Percentiles rank a stretch among this genome's conserved stretches.
These are phyloP conservation scores for Potentilla sterilis DNA, from an alignment of 306 rosid genomes.

Conservation along the genomic window DNA sequence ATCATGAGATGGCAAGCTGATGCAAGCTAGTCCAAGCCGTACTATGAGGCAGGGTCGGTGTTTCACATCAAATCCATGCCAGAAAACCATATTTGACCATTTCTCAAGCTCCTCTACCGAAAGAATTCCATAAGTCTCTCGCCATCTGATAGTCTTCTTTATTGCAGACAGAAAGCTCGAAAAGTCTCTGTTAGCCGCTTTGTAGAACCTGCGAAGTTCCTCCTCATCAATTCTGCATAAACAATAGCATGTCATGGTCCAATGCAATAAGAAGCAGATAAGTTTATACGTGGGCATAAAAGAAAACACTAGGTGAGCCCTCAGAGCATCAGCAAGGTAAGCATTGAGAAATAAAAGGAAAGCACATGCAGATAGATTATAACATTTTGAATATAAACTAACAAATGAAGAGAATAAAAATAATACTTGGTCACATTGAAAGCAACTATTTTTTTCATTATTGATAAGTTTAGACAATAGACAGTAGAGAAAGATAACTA, in stretches of 20 bases:
- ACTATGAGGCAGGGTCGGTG: conserved; percentile 74
- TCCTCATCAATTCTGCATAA: conserved; percentile 72
- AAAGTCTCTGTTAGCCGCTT: conserved; percentile 63
- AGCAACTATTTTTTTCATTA: neutral
- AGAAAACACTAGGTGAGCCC: conserved; percentile 12
- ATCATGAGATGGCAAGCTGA: conserved; percentile 53
- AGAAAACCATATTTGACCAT: conserved; percentile 80
- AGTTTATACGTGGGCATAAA: conserved; percentile 38
- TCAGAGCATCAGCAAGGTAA: neutral
- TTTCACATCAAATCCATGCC: conserved; percentile 81
- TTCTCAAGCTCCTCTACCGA: conserved; percentile 65
- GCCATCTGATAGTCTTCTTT: conserved; percentile 75
- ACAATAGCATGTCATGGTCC: conserved; percentile 54
- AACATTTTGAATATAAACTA: neutral
- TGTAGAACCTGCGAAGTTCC: conserved; percentile 70
- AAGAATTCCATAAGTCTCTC: conserved; percentile 66
- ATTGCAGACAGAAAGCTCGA: conserved; percentile 60
- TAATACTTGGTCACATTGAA: neutral
- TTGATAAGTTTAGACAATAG: neutral
- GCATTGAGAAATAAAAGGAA: neutral
- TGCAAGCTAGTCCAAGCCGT: conserved; percentile 75
- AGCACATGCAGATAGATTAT: neutral
- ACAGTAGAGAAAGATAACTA: neutral
- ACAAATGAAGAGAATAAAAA: neutral
- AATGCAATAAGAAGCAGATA: conserved; percentile 36